A percentile compares a stretch with the other conserved stretches of the same genome.
Evolutionary conservation across 2,329 filamentous ascomycete genomes (phyloP).

Genomic region (Cordyceps cicadae): DNA sequence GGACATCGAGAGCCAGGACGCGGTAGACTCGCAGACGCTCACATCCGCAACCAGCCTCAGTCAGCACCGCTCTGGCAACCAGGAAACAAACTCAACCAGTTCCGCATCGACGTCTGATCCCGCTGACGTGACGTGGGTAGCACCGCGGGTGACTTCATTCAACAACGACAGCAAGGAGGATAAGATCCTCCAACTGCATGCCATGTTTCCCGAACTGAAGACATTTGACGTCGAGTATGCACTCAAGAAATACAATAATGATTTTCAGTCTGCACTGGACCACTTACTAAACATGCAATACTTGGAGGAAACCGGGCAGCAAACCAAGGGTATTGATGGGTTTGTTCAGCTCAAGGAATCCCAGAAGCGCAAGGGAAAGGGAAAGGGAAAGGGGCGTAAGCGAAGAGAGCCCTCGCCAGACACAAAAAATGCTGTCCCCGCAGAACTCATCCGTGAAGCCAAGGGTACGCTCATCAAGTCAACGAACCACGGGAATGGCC

Average conservation of each 20-base stretch:
- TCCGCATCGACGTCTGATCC: constrained; percentile 20
- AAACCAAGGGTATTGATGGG: constrained; percentile 70
- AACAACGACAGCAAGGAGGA: constrained; percentile 43
- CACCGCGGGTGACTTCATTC: constrained; percentile 26
- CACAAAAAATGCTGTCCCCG: constrained; percentile 11
- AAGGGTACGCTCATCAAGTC: constrained; percentile 20
- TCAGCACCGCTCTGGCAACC: constrained; percentile 20
- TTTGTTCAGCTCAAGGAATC: constrained; percentile 53
- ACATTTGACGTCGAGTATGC: constrained; percentile 57
- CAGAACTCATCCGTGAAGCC: constrained; percentile 19
- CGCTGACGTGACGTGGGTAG: constrained; percentile 15
- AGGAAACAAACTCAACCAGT: constrained; percentile 23
- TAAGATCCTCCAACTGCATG: constrained; percentile 54
- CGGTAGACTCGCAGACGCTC: constrained; percentile 17
- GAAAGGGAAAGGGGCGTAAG: constrained; percentile 23
- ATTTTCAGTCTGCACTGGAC: constrained; percentile 65
- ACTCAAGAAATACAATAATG: constrained; percentile 58
- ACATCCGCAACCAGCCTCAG: constrained; percentile 22
- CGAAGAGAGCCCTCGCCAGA: constrained; percentile 19
- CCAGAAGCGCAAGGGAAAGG: constrained; percentile 32
- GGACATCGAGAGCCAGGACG: constrained; percentile 20
- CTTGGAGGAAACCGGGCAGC: constrained; percentile 58
- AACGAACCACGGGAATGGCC: neutral
- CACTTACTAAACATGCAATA: constrained; percentile 72
- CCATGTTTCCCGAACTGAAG: constrained; percentile 65